Conservation (phyloP, 1,284 basidiomycete genomes). For the Vanrija humicola region DNA sequence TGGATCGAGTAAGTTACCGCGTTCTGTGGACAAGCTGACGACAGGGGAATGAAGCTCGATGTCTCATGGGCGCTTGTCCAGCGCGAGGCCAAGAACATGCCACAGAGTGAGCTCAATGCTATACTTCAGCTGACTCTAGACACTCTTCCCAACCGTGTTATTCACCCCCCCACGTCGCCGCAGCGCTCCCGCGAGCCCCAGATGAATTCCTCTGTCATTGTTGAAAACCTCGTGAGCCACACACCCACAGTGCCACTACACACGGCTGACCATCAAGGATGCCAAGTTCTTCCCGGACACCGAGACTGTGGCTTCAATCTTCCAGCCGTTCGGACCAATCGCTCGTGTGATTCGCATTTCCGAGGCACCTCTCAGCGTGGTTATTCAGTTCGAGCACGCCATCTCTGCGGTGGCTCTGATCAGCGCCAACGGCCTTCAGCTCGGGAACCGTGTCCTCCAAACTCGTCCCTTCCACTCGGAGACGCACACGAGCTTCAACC, state of each 20-base stretch:
- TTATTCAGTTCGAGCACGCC: slow-evolving; percentile 36
- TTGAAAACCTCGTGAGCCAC: slow-evolving; percentile 37
- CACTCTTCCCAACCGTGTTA: slow-evolving; percentile 37
- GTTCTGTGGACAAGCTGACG: slow-evolving; percentile 4
- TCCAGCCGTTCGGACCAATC: slow-evolving; percentile 36
- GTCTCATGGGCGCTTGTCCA: slow-evolving; percentile 47
- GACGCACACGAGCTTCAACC: slow-evolving; percentile 8
- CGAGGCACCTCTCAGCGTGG: slow-evolving; percentile 17
- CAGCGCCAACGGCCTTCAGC: slow-evolving; percentile 27
- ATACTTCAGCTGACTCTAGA: slow-evolving; percentile 6
- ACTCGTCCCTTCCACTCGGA: background rate
- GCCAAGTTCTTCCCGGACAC: slow-evolving; percentile 30
- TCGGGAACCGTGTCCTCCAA: slow-evolving; percentile 23
- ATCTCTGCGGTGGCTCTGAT: slow-evolving; percentile 29
- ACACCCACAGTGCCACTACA: rapidly evolving
- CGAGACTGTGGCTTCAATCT: slow-evolving; percentile 29
- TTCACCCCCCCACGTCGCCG: slow-evolving; percentile 36
- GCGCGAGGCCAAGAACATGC: slow-evolving; percentile 32
- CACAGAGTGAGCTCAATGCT: slow-evolving; percentile 16
- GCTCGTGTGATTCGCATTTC: slow-evolving; percentile 27
- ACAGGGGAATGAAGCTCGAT: slow-evolving; percentile 40
- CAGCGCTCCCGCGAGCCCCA: slow-evolving; percentile 16
- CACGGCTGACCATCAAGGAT: slow-evolving; percentile 25
- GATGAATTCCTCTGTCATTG: slow-evolving; percentile 29
- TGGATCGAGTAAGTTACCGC: slow-evolving; percentile 31